Base-by-base conservation (phyloP, 192 early-diverging fungal species). In the Rhizophagus sp. region DNA sequence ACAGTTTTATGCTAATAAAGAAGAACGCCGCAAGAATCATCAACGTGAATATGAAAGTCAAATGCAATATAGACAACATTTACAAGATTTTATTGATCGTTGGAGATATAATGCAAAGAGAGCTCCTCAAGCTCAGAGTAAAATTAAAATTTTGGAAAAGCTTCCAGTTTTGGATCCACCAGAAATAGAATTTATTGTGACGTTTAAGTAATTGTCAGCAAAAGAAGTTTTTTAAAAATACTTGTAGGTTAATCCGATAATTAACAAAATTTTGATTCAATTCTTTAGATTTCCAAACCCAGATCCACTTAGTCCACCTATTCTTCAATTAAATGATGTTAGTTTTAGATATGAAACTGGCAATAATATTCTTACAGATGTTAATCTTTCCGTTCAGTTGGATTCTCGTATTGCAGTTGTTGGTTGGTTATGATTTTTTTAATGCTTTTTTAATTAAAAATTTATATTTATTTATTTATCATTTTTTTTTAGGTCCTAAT, bases 41-140 rank as follows among this genome's bases (percentile, higher is more conserved):
- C 82, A 95, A 49, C 89, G 95, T 76, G 98, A 99, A 84, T 99
- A 98, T 83, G 96, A 99, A 88, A 90, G 96, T 39, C 98, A 99
- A 86, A 85, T 97, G 81, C 90, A 95, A 83, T 95, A 96, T 84
- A 93, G 96, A 30, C 90, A 95, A 81, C 97, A 99, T 84, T 85
- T 98, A 85, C 97, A 99, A 79, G 98, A 94, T 17, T 99, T 98
- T 82, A 98, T 99, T 83, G 98, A 98, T 82, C 91, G 96, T 49
- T 99, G 98, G 98, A 88, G 98, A 81, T 99, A 99, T 84, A 99
- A 99, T 83, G 96, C 98, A 44, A 99, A 98, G 79, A 90, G 96
- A 61, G 96, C 94, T 47, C 94, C 98, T 12, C 97, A 98, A 85
- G 98, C 98, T 9, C 98, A 99, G 86, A 92, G 90, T 81, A 98